Evolutionary conservation across 164 flowering plant genomes (phyloP).

Genomic region (Umbellularia californica): DNA sequence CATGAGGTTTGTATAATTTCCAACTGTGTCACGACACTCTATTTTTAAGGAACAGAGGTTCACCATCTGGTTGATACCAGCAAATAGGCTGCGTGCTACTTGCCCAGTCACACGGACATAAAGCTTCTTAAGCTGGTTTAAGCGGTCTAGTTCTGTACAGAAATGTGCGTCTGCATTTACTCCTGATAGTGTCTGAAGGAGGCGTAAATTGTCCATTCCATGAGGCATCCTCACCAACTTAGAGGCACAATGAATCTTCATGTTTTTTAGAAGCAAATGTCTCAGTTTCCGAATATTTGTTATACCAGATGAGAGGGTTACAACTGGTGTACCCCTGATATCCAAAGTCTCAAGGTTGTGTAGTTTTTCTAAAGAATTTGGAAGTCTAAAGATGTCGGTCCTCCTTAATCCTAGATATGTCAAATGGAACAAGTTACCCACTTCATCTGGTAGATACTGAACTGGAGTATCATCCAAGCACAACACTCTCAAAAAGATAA

Average conservation of each 20-base stretch:
- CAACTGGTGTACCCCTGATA: slow-evolving; percentile 23
- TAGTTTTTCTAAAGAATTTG: slow-evolving; percentile 33
- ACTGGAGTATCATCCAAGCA: slow-evolving; percentile 27
- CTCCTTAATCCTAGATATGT: slow-evolving; percentile 31
- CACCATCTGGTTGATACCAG: neutral
- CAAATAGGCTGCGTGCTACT: slow-evolving; percentile 9
- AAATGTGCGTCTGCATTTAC: slow-evolving; percentile 17
- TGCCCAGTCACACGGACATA: slow-evolving; percentile 14
- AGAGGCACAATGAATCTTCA: neutral
- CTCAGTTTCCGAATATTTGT: slow-evolving; percentile 24
- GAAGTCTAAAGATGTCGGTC: slow-evolving; percentile 32
- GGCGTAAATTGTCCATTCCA: slow-evolving; percentile 21
- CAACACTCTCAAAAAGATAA: slow-evolving; percentile 28
- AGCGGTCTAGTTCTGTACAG: slow-evolving; percentile 11
- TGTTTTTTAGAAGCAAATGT: slow-evolving; percentile 34
- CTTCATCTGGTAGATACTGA: slow-evolving; percentile 20
- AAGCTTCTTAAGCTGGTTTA: slow-evolving; percentile 25
- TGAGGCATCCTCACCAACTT: slow-evolving; percentile 3
- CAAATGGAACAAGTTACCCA: slow-evolving; percentile 26
- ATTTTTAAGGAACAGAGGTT: neutral
- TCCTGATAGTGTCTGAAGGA: slow-evolving; percentile 19
- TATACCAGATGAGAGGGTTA: slow-evolving; percentile 24
- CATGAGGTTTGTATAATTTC: neutral
- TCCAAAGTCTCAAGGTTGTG: slow-evolving; percentile 37
- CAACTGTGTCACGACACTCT: neutral